Evolutionary conservation across 345 rosid species (phyloP).

Genomic region (Murraya paniculata): DNA sequence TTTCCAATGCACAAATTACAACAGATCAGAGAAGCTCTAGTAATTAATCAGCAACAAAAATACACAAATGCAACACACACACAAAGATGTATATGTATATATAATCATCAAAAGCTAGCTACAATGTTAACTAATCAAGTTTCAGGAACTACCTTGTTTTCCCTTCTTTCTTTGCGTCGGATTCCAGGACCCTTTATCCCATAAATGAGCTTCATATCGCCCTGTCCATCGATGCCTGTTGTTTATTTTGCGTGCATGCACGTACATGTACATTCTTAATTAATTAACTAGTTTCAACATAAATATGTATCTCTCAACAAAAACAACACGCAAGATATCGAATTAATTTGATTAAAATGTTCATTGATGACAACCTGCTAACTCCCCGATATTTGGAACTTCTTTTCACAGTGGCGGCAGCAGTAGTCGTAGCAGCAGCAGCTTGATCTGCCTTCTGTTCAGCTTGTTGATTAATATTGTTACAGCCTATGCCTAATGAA

Average conservation of each 20-base stretch:
- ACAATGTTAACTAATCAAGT: not conserved
- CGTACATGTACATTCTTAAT: not conserved
- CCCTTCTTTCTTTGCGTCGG: slow-evolving; percentile 45
- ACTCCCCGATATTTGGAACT: slow-evolving; percentile 48
- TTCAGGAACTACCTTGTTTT: slow-evolving; percentile 28
- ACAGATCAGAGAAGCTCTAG: not conserved
- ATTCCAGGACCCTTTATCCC: slow-evolving; percentile 52
- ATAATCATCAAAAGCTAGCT: not conserved
- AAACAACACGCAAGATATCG: no score
- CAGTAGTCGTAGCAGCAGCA: not conserved
- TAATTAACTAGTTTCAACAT: no score
- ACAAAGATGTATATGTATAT: no score
- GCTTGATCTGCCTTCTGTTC: slow-evolving; percentile 1
- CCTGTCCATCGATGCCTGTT: slow-evolving; percentile 47
- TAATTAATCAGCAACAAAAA: not conserved
- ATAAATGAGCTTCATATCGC: slow-evolving; percentile 44
- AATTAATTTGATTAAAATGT: no score
- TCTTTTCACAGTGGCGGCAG: slow-evolving; percentile 36
- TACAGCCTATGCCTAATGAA: slow-evolving; percentile 9
- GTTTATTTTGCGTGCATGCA: slow-evolving; percentile 11
- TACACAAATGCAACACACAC: not conserved
- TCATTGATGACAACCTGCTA: slow-evolving; percentile 24
- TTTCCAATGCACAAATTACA: not conserved
- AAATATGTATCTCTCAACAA: not conserved
- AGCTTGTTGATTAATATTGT: not conserved